phyloP scores from a whole-genome alignment of 2,329 filamentous ascomycete genomes.

The Knoxdaviesia capensis region DNA sequence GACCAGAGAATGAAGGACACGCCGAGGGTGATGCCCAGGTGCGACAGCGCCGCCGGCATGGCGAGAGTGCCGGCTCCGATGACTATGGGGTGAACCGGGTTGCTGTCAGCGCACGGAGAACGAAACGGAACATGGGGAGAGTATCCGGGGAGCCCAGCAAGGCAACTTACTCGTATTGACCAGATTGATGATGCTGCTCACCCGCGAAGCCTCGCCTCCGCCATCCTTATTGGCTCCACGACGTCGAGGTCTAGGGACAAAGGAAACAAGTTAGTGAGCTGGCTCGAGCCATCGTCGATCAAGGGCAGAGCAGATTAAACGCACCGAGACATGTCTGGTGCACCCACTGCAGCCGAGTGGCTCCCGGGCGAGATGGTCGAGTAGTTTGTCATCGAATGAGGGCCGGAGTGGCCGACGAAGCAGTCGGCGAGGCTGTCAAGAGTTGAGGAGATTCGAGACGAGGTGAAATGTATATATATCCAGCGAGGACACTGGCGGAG shows the following conservation, averaged over 20 bases:
- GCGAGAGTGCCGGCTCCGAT: slow-evolving; percentile 86
- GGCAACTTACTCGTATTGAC: slow-evolving; percentile 68
- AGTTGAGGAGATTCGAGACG: neutral
- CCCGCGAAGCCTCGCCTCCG: slow-evolving; percentile 68
- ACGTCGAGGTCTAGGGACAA: slow-evolving; percentile 26
- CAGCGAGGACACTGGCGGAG: too few species aligned
- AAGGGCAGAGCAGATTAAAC: too few species aligned
- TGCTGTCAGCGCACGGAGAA: neutral
- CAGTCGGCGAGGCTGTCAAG: neutral
- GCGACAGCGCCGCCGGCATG: slow-evolving; percentile 85
- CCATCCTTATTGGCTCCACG: slow-evolving; percentile 46
- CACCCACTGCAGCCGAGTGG: slow-evolving; percentile 13
- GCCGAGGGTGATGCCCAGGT: slow-evolving; percentile 83
- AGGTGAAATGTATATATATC: too few species aligned
- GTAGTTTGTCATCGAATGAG: slow-evolving; percentile 30
- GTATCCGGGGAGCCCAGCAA: neutral
- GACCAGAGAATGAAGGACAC: slow-evolving; percentile 79
- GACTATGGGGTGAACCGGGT: slow-evolving; percentile 28
- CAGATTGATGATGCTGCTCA: slow-evolving; percentile 85
- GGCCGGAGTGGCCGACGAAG: slow-evolving; percentile 1
- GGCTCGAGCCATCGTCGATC: neutral
- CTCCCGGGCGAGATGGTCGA: slow-evolving; percentile 29
- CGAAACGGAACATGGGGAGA: neutral
- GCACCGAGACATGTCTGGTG: too few species aligned
- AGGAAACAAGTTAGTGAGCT: neutral